Evolutionary conservation across 2,329 filamentous ascomycete genomes (phyloP), one percentile per base, ranked within the genome.

Genomic region (Pseudogymnoascus sp.): DNA sequence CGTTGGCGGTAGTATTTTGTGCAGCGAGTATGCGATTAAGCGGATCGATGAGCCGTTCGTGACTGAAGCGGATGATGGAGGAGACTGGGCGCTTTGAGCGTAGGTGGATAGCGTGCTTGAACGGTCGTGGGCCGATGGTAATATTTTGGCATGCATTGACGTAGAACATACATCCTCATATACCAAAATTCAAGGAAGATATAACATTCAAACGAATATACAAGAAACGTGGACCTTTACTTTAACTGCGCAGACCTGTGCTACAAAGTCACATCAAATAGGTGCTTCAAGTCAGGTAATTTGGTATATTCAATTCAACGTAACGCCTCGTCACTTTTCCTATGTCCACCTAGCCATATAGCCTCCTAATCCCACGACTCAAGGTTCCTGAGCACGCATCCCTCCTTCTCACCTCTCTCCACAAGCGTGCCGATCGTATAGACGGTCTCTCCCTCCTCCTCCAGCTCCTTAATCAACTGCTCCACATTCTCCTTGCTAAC

Each of bases 41-140:
- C 84, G 90, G 70, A 91, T 99, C 63, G 91, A 97, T 69, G 91
- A 96, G 77, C 92, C 94, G 0, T 97, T 99, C 72, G 84, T 97
- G 62, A 84, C 82, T 36, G 77, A 82, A 4, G 81, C 82, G 22
- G 93, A 97, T 70, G 83, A 92, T 72, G 78, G 79, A 66, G 84
- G 87, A 62, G 92, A 96, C 70, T 99, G 94, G 94, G 86, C 84
- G 60, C 75, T 89, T 65, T 89, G 75, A 76, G 33, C 42, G 16
- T 19, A 16, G 14, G 3, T 36, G 11, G n/a, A 3, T 5, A 33
- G 16, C 33, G 14, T 36, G 14, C 41, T 61, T 52, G 41, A 58
- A 61, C 2, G 36, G 59, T 3, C 36, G 8, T 55, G 28, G 49
- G n/a, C 45, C 45, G 25, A 19, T 22, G 28, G 49, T 33, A 16